Percentiles rank a stretch among this genome's conserved stretches.
phyloP scores from a whole-genome alignment of 2,329 filamentous ascomycete species.

The Trichoderma guizhouense region DNA sequence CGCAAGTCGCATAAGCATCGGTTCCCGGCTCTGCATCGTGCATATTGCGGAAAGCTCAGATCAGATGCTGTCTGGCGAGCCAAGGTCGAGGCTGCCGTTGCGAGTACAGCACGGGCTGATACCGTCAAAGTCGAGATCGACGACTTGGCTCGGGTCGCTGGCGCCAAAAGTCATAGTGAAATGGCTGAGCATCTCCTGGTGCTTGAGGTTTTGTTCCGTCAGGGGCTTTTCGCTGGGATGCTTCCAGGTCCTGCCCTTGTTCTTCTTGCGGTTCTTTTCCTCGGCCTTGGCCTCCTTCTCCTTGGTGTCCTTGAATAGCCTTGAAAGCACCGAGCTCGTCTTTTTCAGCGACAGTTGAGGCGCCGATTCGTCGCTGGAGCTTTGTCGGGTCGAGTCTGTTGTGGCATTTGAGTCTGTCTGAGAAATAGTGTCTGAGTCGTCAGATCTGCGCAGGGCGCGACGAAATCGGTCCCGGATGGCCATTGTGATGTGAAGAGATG shows the following conservation, averaged over 20 bases:
- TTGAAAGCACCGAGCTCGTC: conserved; percentile 28
- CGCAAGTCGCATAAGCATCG: conserved; percentile 13
- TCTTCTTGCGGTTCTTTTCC: conserved; percentile 29
- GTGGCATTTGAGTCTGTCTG: conserved; percentile 33
- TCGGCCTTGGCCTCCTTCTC: conserved; percentile 23
- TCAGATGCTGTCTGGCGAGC: conserved; percentile 18
- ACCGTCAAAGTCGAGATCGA: conserved; percentile 33
- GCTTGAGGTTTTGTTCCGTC: conserved; percentile 43
- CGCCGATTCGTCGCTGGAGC: conserved; percentile 23
- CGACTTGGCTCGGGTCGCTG: conserved; percentile 32
- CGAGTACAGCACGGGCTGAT: conserved; percentile 47
- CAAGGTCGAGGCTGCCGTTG: conserved; percentile 34
- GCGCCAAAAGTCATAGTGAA: conserved; percentile 48
- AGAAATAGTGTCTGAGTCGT: conserved; percentile 31
- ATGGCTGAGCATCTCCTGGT: conserved; percentile 45
- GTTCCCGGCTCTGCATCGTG: not conserved
- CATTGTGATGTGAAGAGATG: conserved; percentile 30
- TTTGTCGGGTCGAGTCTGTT: conserved; percentile 30
- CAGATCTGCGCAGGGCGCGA: conserved; percentile 39
- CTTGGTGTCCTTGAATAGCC: conserved; percentile 29
- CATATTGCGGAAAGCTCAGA: not conserved
- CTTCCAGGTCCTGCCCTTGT: conserved; percentile 25
- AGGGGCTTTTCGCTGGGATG: conserved; percentile 46
- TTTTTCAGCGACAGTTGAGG: conserved; percentile 30
- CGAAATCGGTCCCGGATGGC: conserved; percentile 43